Base-by-base conservation (phyloP, 768 basidiomycete genomes). In the Pisolithus tinctorius region DNA sequence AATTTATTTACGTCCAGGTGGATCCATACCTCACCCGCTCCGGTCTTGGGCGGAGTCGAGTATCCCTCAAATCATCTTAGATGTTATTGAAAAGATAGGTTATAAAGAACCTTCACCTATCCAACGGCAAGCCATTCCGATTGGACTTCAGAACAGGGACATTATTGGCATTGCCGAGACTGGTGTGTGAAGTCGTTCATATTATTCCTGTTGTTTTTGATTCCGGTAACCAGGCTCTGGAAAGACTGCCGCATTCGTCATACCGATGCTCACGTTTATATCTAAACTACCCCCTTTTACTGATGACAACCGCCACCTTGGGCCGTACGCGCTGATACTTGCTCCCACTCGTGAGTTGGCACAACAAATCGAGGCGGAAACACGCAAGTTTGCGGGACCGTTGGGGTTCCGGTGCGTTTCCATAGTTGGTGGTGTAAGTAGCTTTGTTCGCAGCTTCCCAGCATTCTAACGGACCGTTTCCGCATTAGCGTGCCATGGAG, bases 161-260 rank as follows among this genome's bases (percentile, higher is more conserved):
- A 84, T 98, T 57, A 97, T 99, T 63, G 96, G 96, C 58, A 94
- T 99, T 54, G 96, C 96, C 52, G 95, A 99, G 71, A 99, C 96
- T 42, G 95, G 93, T 90, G 52, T 48, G 79, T 69, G 7, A 53
- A 41, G 7, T 16, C 16, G 0, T 41, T 27, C 5, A 37, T 20
- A 43, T 44, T 47, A 36, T 13, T 23, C 23, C 29, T 29, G 30
- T 37, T 29, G 51, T 41, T 23, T 45, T 53, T 45, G 48, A 45
- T 45, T 26, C 26, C 25, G 47, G 46, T 47, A 13, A 54, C 9
- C 56, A 94, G 93, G 94, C 77, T 97, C 95, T 62, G 95, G 95
- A 66, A 98, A 98, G 76, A 98, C 95, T 25, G 95, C 95, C 34
- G 92, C 94, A 3, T 98, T 98, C 66, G 94, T 97, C 53, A 95